Conservation (phyloP, 352 stramenopile species). For the Phytophthora rubi region DNA sequence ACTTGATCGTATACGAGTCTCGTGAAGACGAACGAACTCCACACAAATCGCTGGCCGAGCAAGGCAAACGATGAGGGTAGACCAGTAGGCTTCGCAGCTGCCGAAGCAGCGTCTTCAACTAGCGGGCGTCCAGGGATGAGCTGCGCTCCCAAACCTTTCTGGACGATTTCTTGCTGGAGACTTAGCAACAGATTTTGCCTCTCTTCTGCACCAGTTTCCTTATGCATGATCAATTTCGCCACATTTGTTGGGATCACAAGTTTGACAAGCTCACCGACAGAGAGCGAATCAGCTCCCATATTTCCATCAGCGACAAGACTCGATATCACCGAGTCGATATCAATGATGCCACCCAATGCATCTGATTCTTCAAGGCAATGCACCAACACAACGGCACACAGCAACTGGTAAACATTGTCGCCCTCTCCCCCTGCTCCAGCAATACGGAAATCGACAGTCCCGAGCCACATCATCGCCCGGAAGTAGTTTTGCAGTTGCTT, state of each 20-base stretch:
- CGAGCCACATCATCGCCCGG: slow-evolving; percentile 33
- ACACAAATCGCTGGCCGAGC: slow-evolving; percentile 32
- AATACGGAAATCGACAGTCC: slow-evolving; percentile 36
- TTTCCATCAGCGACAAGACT: slow-evolving; percentile 24
- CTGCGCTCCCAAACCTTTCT: slow-evolving; percentile 5
- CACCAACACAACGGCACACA: slow-evolving; percentile 28
- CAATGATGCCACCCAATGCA: slow-evolving; percentile 6
- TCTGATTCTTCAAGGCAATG: slow-evolving; percentile 11
- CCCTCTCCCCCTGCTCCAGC: slow-evolving; percentile 10
- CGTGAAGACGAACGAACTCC: slow-evolving; percentile 37
- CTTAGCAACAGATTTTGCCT: background rate
- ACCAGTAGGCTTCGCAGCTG: slow-evolving; percentile 1
- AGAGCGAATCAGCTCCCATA: slow-evolving; percentile 29
- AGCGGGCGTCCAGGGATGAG: slow-evolving; percentile 19
- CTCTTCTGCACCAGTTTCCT: background rate
- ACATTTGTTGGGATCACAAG: background rate
- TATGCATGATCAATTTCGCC: background rate
- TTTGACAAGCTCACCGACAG: background rate
- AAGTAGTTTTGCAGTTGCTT: slow-evolving; percentile 27
- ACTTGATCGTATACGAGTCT: slow-evolving; percentile 36
- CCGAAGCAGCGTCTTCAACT: background rate
- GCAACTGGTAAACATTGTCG: slow-evolving; percentile 29
- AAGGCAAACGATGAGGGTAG: slow-evolving; percentile 21
- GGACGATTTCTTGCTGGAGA: background rate
- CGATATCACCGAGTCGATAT: slow-evolving; percentile 24